These are phyloP conservation scores for Plenodomus biglobosus DNA, from an alignment of 2,329 filamentous ascomycete genomes.

Conservation along the genomic window DNA sequence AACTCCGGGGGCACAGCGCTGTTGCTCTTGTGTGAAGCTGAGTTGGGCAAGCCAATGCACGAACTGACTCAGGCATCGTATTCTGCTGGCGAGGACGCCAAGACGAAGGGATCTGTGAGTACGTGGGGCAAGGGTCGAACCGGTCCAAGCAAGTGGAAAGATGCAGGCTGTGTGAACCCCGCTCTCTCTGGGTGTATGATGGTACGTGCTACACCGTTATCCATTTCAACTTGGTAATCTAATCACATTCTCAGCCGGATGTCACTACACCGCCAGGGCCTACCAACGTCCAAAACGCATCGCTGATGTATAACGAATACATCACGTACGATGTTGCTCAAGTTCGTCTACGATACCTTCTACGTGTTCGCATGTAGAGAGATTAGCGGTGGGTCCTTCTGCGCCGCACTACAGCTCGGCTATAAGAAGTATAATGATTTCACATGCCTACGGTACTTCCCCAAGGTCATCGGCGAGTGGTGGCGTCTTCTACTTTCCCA, in stretches of 20 bases:
- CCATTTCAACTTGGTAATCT: slow-evolving; percentile 3
- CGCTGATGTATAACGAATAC: slow-evolving; percentile 71
- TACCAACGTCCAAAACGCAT: slow-evolving; percentile 52
- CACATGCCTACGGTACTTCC: too few species aligned
- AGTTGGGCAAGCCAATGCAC: slow-evolving; percentile 75
- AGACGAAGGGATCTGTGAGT: slow-evolving; percentile 60
- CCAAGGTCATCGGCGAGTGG: too few species aligned
- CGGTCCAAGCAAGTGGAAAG: slow-evolving; percentile 72
- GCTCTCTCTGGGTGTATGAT: slow-evolving; percentile 69
- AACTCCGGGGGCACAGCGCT: slow-evolving; percentile 70
- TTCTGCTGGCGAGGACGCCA: slow-evolving; percentile 65
- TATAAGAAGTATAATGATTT: too few species aligned
- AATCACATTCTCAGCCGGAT: slow-evolving; percentile 25
- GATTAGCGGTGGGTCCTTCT: background rate
- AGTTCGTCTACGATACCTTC: slow-evolving; percentile 68
- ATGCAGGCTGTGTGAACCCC: slow-evolving; percentile 67
- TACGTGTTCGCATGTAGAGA: slow-evolving; percentile 54
- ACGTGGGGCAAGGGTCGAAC: slow-evolving; percentile 70
- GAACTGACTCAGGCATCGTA: slow-evolving; percentile 61
- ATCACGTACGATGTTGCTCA: slow-evolving; percentile 71
- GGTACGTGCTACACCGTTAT: slow-evolving; percentile 50
- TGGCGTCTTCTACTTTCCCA: too few species aligned
- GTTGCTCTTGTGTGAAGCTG: slow-evolving; percentile 80
- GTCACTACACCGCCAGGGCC: slow-evolving; percentile 47
- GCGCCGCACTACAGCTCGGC: too few species aligned